Evolutionary conservation across 2,329 filamentous ascomycete species (phyloP).

Genomic region (Botrytis squamosa): DNA sequence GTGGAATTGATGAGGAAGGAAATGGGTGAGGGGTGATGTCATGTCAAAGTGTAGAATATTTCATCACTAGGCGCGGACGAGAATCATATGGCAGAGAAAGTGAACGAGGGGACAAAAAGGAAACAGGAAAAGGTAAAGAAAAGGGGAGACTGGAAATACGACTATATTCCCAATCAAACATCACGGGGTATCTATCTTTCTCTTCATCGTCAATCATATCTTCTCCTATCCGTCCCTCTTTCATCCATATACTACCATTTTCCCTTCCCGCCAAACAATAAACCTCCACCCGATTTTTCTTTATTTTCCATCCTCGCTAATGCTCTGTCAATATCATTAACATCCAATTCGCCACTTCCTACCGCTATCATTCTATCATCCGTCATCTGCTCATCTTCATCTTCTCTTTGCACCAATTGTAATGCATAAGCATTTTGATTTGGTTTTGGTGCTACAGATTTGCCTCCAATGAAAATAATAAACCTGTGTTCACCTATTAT

Average conservation of each 20-base stretch:
- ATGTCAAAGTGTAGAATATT: not conserved
- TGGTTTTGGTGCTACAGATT: conserved; percentile 12
- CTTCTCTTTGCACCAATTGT: conserved; percentile 30
- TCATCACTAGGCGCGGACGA: not conserved
- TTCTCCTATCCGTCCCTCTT: conserved; percentile 21
- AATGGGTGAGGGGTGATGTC: not conserved
- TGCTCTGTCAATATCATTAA: conserved; percentile 63
- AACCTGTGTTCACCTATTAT: conserved; percentile 39
- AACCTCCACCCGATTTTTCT: conserved; percentile 24
- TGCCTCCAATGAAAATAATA: conserved; percentile 31
- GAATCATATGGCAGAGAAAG: not conserved
- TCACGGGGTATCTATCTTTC: conserved; percentile 16
- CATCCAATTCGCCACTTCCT: conserved; percentile 48
- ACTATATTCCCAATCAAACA: conserved; percentile 9
- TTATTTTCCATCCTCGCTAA: conserved; percentile 53
- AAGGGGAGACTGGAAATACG: not conserved
- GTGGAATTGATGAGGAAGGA: too few relatives aligned
- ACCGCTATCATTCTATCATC: not conserved
- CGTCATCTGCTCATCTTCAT: conserved; percentile 26
- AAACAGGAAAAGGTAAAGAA: not conserved
- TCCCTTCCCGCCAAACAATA: conserved; percentile 41
- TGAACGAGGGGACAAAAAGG: not conserved
- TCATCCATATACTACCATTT: conserved; percentile 41
- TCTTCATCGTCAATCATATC: conserved; percentile 22
- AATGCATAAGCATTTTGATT: conserved; percentile 24